These are phyloP conservation scores for Cudoniella acicularis DNA, from an alignment of 495 filamentous ascomycete genomes.

Conservation along the genomic window DNA sequence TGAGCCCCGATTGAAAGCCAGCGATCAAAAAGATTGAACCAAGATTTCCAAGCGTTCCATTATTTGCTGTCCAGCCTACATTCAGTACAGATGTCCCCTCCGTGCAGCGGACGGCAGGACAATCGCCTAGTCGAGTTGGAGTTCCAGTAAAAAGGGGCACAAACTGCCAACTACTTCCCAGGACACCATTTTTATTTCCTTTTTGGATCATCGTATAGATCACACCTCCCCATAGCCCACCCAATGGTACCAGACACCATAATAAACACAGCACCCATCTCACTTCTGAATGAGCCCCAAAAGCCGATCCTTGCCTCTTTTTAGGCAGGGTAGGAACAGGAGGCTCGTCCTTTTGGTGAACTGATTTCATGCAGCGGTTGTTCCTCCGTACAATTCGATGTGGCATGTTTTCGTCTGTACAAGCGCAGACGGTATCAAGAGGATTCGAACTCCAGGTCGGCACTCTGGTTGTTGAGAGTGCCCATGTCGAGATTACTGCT, in stretches of 20 bases:
- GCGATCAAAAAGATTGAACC: slow-evolving; percentile 30
- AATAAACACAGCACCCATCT: slow-evolving; percentile 26
- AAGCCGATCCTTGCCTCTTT: slow-evolving; percentile 28
- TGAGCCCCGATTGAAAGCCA: slow-evolving; percentile 32
- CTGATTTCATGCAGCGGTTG: slow-evolving; percentile 32
- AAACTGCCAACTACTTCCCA: slow-evolving; percentile 28
- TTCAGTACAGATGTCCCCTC: slow-evolving; percentile 34
- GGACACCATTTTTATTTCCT: slow-evolving; percentile 24
- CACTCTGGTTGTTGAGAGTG: slow-evolving; percentile 27
- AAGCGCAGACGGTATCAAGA: slow-evolving; percentile 27
- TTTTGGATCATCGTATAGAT: slow-evolving; percentile 24
- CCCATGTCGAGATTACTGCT: slow-evolving; percentile 34
- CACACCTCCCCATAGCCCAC: slow-evolving; percentile 27
- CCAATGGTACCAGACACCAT: slow-evolving; percentile 26
- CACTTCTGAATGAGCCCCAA: slow-evolving; percentile 26
- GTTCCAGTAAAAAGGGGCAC: slow-evolving; percentile 27
- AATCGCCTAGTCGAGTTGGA: neutral
- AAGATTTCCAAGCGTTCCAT: slow-evolving; percentile 20
- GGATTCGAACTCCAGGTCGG: slow-evolving; percentile 37
- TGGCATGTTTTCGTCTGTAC: slow-evolving; percentile 21
- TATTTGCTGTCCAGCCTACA: slow-evolving; percentile 21
- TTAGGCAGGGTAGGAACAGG: slow-evolving; percentile 26
- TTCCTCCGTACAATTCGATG: slow-evolving; percentile 21
- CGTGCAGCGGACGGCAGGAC: slow-evolving; percentile 25
- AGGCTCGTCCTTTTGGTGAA: slow-evolving; percentile 26